phyloP scores from a whole-genome alignment of 2,329 filamentous ascomycete genomes.

The Colletotrichum tropicale region DNA sequence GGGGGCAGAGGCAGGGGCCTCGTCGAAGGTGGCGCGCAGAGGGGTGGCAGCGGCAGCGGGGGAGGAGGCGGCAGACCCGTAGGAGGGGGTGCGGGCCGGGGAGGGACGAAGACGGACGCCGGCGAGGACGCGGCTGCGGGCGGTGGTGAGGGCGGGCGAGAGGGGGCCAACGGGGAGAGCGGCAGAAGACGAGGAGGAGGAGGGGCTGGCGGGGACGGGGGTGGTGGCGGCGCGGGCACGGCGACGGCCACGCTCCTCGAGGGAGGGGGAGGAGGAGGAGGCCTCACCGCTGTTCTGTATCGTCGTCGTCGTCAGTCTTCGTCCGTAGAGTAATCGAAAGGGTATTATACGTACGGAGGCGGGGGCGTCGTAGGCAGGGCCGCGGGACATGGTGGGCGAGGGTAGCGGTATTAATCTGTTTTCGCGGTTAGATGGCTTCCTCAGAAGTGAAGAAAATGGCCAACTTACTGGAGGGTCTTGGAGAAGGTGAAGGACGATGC shows the following conservation, averaged over 20 bases:
- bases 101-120: background rate
- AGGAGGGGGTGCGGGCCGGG: background rate
- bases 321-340: background rate
- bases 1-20: background rate
- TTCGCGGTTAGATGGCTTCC: background rate
- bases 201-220: background rate
- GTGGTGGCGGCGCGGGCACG: background rate
- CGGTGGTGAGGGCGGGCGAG: background rate
- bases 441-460: accelerated
- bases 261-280: background rate
- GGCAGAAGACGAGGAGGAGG: background rate
- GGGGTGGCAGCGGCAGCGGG: background rate
- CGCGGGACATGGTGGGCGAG: background rate
- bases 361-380: background rate
- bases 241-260: background rate
- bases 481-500: background rate
- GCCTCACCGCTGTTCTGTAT: background rate
- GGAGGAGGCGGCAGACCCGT: background rate
- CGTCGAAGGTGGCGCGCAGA: background rate
- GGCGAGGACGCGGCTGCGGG: background rate
- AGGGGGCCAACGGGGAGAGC: background rate
- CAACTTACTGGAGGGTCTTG: background rate
- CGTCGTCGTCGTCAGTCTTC: background rate
- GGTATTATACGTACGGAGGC: background rate
- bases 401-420: background rate